phyloP scores from a whole-genome alignment of 2,329 filamentous ascomycete species.

The Aspergillus felis region DNA sequence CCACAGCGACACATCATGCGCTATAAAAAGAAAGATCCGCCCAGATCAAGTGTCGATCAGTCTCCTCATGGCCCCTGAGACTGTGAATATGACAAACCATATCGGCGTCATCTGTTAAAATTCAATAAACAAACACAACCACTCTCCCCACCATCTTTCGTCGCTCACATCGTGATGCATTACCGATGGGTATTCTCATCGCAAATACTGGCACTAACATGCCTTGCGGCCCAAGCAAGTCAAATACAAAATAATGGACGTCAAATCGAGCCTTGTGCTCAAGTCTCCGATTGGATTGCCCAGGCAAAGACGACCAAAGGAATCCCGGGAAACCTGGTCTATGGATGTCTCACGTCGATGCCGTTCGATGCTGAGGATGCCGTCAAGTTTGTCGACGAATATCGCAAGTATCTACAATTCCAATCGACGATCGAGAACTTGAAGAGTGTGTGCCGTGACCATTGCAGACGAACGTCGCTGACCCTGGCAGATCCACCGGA shows the following conservation, averaged over 20 bases:
- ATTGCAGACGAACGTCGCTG: background rate
- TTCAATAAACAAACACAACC: background rate
- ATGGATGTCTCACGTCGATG: constrained; percentile 26
- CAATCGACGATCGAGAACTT: constrained; percentile 49
- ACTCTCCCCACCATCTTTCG: background rate
- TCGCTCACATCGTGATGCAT: background rate
- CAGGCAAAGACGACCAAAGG: constrained; percentile 2
- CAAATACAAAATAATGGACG: background rate
- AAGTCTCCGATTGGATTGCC: background rate
- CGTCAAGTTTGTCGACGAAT: constrained; percentile 20
- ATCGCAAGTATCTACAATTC: constrained; percentile 42
- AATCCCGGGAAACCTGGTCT: constrained; percentile 9
- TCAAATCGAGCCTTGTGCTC: background rate
- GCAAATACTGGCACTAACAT: background rate
- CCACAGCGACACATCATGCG: background rate
- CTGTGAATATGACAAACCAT: background rate
- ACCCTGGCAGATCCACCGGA: constrained; percentile 44
- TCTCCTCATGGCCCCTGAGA: background rate
- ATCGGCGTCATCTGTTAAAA: background rate
- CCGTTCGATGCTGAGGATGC: constrained; percentile 25
- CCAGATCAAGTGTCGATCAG: background rate
- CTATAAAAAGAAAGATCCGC: background rate
- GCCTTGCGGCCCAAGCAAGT: background rate
- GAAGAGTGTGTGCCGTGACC: constrained; percentile 24
- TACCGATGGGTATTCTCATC: background rate